Evolutionary conservation across 495 filamentous ascomycete species (phyloP).

Genomic region (Cercophora newfieldiana): DNA sequence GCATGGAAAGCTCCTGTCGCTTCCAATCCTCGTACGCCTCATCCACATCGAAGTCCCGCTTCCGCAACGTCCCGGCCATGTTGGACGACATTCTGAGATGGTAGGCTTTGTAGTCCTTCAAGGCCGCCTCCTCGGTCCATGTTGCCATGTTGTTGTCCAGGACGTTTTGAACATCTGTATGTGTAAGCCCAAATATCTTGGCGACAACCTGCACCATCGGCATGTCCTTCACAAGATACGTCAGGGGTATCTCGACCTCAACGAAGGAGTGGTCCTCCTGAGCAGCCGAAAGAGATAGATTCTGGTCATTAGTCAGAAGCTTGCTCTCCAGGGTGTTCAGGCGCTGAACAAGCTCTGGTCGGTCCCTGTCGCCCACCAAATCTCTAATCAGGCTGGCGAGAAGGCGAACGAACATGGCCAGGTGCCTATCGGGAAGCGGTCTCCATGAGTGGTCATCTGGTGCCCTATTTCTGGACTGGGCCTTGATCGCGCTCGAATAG

Average conservation of each 20-base stretch:
- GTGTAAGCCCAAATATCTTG: slow-evolving; percentile 76
- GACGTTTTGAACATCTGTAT: slow-evolving; percentile 76
- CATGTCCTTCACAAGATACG: slow-evolving; percentile 96
- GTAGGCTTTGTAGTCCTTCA: slow-evolving; percentile 90
- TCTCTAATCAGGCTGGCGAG: slow-evolving; percentile 77
- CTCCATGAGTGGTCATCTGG: slow-evolving; percentile 90
- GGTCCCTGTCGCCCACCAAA: slow-evolving; percentile 69
- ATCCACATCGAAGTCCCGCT: slow-evolving; percentile 86
- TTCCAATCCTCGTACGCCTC: slow-evolving; percentile 91
- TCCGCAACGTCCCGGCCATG: slow-evolving; percentile 72
- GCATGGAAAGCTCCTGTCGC: slow-evolving; percentile 74
- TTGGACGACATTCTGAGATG: slow-evolving; percentile 79
- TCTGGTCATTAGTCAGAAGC: slow-evolving; percentile 91
- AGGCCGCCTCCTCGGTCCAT: slow-evolving; percentile 90
- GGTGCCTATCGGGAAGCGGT: slow-evolving; percentile 87
- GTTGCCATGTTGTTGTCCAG: slow-evolving; percentile 74
- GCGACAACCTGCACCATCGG: slow-evolving; percentile 83
- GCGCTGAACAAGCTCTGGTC: slow-evolving; percentile 76
- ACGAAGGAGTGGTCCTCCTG: slow-evolving; percentile 61
- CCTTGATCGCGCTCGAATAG: slow-evolving; percentile 72
- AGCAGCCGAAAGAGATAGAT: slow-evolving; percentile 62
- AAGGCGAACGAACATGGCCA: slow-evolving; percentile 91
- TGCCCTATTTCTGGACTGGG: slow-evolving; percentile 76
- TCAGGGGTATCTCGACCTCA: slow-evolving; percentile 77
- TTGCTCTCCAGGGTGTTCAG: slow-evolving; percentile 86